Evolutionary conservation across 2,329 filamentous ascomycete genomes (phyloP).

Genomic region (Calonectria hawksworthii): DNA sequence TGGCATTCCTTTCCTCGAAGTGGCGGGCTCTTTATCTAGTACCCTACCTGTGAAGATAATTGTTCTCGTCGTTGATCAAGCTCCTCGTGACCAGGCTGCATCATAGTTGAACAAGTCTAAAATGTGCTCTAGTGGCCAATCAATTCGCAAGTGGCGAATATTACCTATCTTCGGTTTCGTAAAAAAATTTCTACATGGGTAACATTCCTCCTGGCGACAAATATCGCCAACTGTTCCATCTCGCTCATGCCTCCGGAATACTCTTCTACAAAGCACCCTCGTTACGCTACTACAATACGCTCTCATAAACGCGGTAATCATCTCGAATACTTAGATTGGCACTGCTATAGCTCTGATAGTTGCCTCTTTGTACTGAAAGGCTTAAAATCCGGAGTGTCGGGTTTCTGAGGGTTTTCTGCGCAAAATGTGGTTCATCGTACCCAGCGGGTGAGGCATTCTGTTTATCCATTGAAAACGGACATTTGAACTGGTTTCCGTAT

Average conservation of each 20-base stretch:
- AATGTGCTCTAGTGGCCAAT: not conserved
- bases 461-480: not conserved
- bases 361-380: not conserved
- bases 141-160: not conserved
- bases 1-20: not conserved
- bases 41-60: not conserved
- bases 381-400: not conserved
- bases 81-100: not conserved
- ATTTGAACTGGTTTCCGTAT: not conserved
- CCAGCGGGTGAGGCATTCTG: not conserved
- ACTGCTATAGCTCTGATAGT: not conserved
- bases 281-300: not conserved
- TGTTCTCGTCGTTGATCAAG: not conserved
- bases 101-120: not conserved
- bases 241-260: not conserved
- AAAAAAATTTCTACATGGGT: not conserved
- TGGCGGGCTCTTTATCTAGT: not conserved
- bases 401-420: not conserved
- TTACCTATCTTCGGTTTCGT: not conserved
- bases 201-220: not conserved
- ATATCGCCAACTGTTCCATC: not conserved
- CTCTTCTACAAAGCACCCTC: too few relatives aligned
- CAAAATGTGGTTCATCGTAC: not conserved
- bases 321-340: not conserved
- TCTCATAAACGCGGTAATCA: not conserved